Percentiles rank a stretch among this genome's conserved stretches.
Evolutionary conservation across 257 asterid genomes (phyloP).

Genomic region (Perilla frutescens): DNA sequence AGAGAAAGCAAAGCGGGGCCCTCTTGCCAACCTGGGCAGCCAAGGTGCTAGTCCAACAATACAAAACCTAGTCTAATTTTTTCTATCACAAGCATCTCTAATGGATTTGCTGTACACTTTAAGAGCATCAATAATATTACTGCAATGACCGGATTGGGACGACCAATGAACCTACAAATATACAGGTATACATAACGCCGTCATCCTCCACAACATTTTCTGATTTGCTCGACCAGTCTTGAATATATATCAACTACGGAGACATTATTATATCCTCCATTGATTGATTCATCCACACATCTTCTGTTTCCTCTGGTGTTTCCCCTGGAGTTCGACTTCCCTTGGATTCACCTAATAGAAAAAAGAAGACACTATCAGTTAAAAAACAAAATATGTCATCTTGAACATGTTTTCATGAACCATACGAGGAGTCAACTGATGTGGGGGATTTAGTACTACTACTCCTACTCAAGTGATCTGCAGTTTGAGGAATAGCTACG

Average conservation of each 20-base stretch:
- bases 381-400: background rate
- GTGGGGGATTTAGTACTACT: slow-evolving; percentile 47
- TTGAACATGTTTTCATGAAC: slow-evolving; percentile 42
- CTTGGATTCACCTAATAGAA: slow-evolving; percentile 49
- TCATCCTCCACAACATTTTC: slow-evolving; percentile 36
- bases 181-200: slow-evolving; percentile 65
- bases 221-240: slow-evolving; percentile 29
- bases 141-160: slow-evolving; percentile 41
- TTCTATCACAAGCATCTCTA: slow-evolving; percentile 40
- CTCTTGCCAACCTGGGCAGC: slow-evolving; percentile 90
- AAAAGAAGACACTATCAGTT: background rate
- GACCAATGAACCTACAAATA: slow-evolving; percentile 76
- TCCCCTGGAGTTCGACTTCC: slow-evolving; percentile 43
- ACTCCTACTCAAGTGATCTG: slow-evolving; percentile 63
- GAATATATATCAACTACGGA: slow-evolving; percentile 43
- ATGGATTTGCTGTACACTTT: slow-evolving; percentile 32
- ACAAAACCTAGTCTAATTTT: slow-evolving; percentile 47
- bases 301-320: slow-evolving; percentile 52
- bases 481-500: slow-evolving; percentile 25
- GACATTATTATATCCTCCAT: slow-evolving; percentile 63
- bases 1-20: slow-evolving; percentile 65
- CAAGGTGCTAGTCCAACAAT: slow-evolving; percentile 40
- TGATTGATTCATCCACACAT: slow-evolving; percentile 56
- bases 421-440: slow-evolving; percentile 58
- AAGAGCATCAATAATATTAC: slow-evolving; percentile 37